phyloP scores from a whole-genome alignment of 306 rosid species.

The Erythrophleum fordii region DNA sequence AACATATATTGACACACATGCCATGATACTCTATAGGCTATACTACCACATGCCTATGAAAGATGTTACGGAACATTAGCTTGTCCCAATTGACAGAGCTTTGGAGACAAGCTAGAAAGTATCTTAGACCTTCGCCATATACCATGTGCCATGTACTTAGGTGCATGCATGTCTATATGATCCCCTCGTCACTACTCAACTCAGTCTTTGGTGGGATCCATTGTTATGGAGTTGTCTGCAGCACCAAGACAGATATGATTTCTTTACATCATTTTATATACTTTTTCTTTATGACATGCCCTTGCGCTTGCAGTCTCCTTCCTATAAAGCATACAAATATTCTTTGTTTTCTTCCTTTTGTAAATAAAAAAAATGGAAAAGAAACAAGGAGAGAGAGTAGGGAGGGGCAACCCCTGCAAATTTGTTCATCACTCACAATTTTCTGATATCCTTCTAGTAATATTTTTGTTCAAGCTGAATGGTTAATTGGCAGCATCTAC shows the following conservation, averaged over 20 bases:
- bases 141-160: background rate
- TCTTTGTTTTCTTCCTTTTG: background rate
- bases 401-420: background rate
- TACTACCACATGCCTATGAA: slow-evolving; percentile 11
- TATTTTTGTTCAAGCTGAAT: background rate
- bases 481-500: background rate
- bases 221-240: background rate
- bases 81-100: slow-evolving; percentile 5
- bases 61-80: background rate
- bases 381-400: background rate
- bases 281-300: background rate
- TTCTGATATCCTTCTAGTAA: background rate
- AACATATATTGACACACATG: background rate
- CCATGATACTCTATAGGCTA: background rate
- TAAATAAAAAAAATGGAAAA: too few relatives aligned
- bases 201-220: slow-evolving; percentile 14
- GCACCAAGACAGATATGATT: background rate
- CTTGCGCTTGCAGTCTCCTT: background rate
- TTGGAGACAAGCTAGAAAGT: background rate
- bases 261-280: background rate
- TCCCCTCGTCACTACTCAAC: background rate
- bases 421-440: background rate
- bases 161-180: background rate
- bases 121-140: background rate
- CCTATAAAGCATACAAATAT: background rate